phyloP scores from a whole-genome alignment of 78 protist species.

The Chrysochromulina tobinii region DNA sequence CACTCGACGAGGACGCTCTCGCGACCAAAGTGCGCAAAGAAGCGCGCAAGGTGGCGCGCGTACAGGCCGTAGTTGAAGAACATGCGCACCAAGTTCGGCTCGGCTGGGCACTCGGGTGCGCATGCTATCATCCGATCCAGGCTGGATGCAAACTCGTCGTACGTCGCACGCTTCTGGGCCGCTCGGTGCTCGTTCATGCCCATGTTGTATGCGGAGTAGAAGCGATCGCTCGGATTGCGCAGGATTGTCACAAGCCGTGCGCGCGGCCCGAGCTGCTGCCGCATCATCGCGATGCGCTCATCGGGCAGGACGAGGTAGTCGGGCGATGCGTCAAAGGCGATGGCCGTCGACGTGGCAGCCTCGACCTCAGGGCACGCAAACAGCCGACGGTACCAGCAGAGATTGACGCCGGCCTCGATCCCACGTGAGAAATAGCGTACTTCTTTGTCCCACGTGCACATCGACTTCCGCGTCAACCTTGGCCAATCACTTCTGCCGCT shows the following conservation, averaged over 20 bases:
- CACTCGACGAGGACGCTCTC: background rate
- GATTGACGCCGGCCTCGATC: background rate
- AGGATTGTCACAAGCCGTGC: background rate
- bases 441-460: background rate
- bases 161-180: background rate
- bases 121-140: background rate
- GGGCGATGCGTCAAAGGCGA: background rate
- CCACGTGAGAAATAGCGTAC: slow-evolving; percentile 10
- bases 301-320: background rate
- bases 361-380: background rate
- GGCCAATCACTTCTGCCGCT: background rate
- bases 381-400: background rate
- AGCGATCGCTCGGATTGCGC: background rate
- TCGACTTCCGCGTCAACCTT: background rate
- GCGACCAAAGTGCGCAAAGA: background rate
- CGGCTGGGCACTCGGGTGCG: background rate
- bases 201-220: slow-evolving; percentile 11
- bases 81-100: background rate
- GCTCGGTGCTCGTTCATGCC: background rate
- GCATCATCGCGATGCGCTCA: background rate
- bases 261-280: background rate
- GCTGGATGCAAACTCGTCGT: background rate
- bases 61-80: background rate
- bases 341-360: background rate
- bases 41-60: background rate